Evolutionary conservation across 2,329 filamentous ascomycete species (phyloP), one percentile per base, ranked within the genome.

Genomic region (Fusarium torreyae): DNA sequence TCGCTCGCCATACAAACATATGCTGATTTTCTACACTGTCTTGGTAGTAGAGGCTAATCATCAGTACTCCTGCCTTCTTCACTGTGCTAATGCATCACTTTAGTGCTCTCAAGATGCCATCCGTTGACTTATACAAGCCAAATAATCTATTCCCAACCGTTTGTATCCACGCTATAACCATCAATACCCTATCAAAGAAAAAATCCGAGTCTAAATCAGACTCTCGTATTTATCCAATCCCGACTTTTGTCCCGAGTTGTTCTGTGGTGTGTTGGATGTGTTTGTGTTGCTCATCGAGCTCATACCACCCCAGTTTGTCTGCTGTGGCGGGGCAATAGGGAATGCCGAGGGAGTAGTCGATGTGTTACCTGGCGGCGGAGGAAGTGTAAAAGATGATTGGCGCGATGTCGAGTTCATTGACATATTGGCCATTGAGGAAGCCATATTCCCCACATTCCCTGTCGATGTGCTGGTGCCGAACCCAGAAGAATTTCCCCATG

Each of bases 161-260:
- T 38, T 52, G 13, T 55, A 55, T 48, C 46, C 18, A 64, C 31
- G 42, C 26, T 60, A 48, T 42, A 40, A 33, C n/a, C 31, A 28
- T 40, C n/a, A 58, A 50, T 26, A 31, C 17, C 18, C 13, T 51
- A 31, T 11, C 34, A 43, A 55, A 31, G 28, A 31, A 31, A 54
- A 26, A 15, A 43, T 36, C 15, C 5, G 54, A 18, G 61, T 74
- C 31, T 80, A 91, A 71, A 92, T 77, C 70, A 92, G 76, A 80
- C 90, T 92, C 77, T 90, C 86, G 69, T 91, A 92, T 79, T 89
- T 90, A 78, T 91, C 89, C 79, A 92, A 80, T 0, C 89, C 88
- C 7, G 85, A 84, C 72, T 83, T 85, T 59, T 77, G 79, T 57
- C 70, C 63, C 59, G 68, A 72, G 59, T 51, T 77, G 50, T 70